These are phyloP conservation scores for Spathaspora sp. DNA, from an alignment of 1,139 yeast genomes.

Conservation along the genomic window DNA sequence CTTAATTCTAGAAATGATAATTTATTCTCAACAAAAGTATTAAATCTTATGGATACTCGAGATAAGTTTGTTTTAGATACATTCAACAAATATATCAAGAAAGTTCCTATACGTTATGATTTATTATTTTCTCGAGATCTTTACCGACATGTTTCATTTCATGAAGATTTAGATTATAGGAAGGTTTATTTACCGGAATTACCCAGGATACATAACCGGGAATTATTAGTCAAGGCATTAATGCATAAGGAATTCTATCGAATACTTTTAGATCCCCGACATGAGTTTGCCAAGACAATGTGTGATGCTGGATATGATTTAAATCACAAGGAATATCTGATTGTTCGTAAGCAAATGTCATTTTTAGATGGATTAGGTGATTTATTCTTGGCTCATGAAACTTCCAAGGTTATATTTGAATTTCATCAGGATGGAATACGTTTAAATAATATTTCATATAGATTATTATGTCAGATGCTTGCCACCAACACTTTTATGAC, in stretches of 20 bases:
- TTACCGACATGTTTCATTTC: constrained; percentile 21
- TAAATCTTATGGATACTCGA: constrained; percentile 10
- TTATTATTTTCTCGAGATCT: constrained; percentile 8
- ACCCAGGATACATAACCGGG: constrained; percentile 33
- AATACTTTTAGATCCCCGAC: constrained; percentile 30
- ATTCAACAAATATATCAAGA: constrained; percentile 24
- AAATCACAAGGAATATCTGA: constrained; percentile 19
- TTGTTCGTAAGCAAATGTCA: constrained; percentile 38
- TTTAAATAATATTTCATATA: constrained; percentile 23
- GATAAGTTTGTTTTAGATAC: constrained; percentile 16
- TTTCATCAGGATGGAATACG: constrained; percentile 16
- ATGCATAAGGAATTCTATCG: constrained; percentile 43
- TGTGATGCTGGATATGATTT: constrained; percentile 16
- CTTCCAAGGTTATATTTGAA: constrained; percentile 36
- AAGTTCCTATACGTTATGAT: constrained; percentile 15
- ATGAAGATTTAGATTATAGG: constrained; percentile 21
- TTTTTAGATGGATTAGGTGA: constrained; percentile 48
- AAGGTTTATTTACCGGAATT: constrained; percentile 35
- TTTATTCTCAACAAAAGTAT: constrained; percentile 3
- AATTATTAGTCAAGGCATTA: constrained; percentile 35
- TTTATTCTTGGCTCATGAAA: constrained; percentile 39
- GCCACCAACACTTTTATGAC: constrained; percentile 43
- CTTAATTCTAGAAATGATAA: constrained; percentile 19
- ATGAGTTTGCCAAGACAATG: constrained; percentile 29
- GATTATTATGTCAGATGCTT: constrained; percentile 33